Evolutionary conservation across 2,329 filamentous ascomycete species (phyloP).

Genomic region (Sarocladiaceae sp.): DNA sequence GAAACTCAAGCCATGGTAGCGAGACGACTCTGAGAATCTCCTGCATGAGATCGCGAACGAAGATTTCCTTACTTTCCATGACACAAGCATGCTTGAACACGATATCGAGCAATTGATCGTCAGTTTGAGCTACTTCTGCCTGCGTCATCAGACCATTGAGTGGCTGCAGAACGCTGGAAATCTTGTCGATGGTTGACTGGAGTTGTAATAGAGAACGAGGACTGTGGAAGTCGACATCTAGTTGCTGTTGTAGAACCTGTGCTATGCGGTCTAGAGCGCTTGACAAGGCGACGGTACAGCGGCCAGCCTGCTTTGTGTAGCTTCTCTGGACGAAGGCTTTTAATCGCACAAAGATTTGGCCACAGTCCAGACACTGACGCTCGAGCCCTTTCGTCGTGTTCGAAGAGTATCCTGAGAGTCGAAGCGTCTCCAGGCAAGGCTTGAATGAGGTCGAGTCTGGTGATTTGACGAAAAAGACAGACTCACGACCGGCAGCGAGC

Average conservation of each 20-base stretch:
- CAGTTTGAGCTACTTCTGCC: conserved; percentile 39
- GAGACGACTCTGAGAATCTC: conserved; percentile 62
- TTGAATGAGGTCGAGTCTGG: conserved; percentile 47
- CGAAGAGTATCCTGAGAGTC: conserved; percentile 54
- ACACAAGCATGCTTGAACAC: conserved; percentile 59
- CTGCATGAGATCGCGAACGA: conserved; percentile 60
- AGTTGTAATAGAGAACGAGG: conserved; percentile 49
- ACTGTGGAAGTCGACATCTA: conserved; percentile 37
- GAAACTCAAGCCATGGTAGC: conserved; percentile 61
- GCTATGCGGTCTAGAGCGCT: conserved; percentile 45
- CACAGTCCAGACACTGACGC: conserved; percentile 40
- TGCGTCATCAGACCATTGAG: conserved; percentile 47
- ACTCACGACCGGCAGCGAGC: conserved; percentile 66
- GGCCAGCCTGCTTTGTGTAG: conserved; percentile 39
- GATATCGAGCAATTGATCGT: conserved; percentile 58
- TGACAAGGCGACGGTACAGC: conserved; percentile 48
- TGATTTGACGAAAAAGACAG: conserved; percentile 65
- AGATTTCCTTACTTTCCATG: conserved; percentile 58
- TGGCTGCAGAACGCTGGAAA: conserved; percentile 45
- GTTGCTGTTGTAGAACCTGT: conserved; percentile 42
- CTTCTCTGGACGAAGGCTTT: conserved; percentile 41
- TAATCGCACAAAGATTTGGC: conserved; percentile 42
- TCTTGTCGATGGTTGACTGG: conserved; percentile 43
- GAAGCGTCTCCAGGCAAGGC: conserved; percentile 39
- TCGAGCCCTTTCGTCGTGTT: conserved; percentile 43